Evolutionary conservation across 805 yeast species (phyloP), one percentile per base, ranked within the genome.

Genomic region (Teunomyces barrocoloradensis): DNA sequence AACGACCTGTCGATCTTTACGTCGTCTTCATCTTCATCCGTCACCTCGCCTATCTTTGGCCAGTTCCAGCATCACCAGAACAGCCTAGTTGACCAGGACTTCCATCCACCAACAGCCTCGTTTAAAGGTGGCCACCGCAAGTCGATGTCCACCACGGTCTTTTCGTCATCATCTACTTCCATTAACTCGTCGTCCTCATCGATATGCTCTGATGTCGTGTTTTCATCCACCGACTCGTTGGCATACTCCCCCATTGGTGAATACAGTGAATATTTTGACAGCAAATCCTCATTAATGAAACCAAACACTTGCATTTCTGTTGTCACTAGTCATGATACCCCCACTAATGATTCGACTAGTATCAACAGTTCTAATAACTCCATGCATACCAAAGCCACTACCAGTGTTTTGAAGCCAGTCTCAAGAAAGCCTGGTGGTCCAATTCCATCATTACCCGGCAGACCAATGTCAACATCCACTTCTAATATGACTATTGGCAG

Each of bases 171-270:
- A 51, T 55, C 65, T 18, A 49, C 55, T 7, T 61, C 70, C 6
- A 57, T 63, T 41, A 61, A 65, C 47, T 68, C 72, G 30, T 62
- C 64, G 28, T 52, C 57, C 35, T 64, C 65, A 49, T 65, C 69
- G 46, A 41, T 66, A 13, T 48, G 51, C 21, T 59, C 58, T 40
- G 71, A 66, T 13, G 53, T 57, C 11, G 57, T 61, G 5, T 63
- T 57, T 35, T 58, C 66, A 10, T 65, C 71, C 13, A 50, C 58
- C 11, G 74, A 69, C 28, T 50, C 60, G 39, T 69, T 60, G 28
- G 47, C 61, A 3, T 56, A 51, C 33, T 54, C 63, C 6, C 68
- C 65, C 3, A 48, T 56, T 37, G 52, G 50, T 37, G 69, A 65
- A 30, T 53, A 50, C 29, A 48, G 54, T 9, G 71, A 65, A 33